phyloP scores from a whole-genome alignment of 208 protist species.

The Trichomonas gallinae region DNA sequence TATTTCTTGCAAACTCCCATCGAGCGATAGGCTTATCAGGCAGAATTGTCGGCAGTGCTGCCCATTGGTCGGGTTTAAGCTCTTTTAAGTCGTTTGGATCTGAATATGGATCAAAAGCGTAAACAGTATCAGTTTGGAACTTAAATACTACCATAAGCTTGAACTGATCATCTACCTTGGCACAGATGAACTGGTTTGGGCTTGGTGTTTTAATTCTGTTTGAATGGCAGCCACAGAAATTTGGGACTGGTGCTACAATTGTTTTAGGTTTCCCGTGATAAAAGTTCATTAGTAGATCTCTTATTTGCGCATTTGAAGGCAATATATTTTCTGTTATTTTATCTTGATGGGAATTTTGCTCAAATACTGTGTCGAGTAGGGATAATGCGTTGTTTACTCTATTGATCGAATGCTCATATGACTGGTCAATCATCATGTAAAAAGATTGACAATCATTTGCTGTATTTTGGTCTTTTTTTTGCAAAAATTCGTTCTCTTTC shows the following conservation, averaged over 20 bases:
- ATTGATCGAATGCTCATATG: too few species aligned
- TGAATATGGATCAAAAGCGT: background rate
- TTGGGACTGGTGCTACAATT: background rate
- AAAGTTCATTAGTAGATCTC: background rate
- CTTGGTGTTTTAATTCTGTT: background rate
- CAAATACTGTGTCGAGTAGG: background rate
- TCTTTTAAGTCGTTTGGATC: background rate
- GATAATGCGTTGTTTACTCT: too few species aligned
- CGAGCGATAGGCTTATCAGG: background rate
- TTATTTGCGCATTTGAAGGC: background rate
- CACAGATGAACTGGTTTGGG: background rate
- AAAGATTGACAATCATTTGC: too few species aligned
- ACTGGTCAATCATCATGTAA: too few species aligned
- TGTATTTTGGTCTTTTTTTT: too few species aligned
- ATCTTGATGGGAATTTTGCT: background rate
- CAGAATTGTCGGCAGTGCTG: background rate
- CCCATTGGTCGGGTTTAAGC: background rate
- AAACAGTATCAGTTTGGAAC: background rate
- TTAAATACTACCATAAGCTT: background rate
- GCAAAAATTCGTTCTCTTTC: too few species aligned
- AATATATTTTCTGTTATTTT: background rate
- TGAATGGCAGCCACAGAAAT: background rate
- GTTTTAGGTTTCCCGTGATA: background rate
- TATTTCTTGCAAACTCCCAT: background rate
- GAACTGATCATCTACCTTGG: background rate